A percentile compares a stretch with the other conserved stretches of the same genome.
phyloP scores from a whole-genome alignment of 306 rosid species.

The Castanea crenata region DNA sequence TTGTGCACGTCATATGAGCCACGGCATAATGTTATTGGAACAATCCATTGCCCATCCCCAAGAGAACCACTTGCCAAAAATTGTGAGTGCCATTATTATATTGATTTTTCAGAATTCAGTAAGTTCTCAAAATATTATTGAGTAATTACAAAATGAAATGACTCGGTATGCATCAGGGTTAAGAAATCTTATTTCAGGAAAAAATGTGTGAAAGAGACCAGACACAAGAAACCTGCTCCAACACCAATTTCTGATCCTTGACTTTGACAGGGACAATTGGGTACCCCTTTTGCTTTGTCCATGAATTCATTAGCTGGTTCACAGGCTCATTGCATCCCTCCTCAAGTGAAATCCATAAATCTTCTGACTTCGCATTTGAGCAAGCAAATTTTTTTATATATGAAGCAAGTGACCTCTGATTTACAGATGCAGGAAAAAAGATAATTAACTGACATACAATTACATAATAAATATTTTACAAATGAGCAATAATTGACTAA shows the following conservation, averaged over 20 bases:
- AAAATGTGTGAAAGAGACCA: neutral
- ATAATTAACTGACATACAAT: neutral
- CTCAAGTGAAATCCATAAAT: slow-evolving; percentile 91
- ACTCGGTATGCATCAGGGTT: neutral
- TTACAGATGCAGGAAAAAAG: neutral
- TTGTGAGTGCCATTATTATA: slow-evolving; percentile 52
- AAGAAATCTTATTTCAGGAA: neutral
- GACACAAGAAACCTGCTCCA: slow-evolving; percentile 67
- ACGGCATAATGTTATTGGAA: slow-evolving; percentile 68
- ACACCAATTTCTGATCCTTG: slow-evolving; percentile 63
- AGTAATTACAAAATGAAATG: neutral
- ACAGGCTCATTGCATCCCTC: slow-evolving; percentile 91
- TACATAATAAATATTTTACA: neutral
- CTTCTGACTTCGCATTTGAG: slow-evolving; percentile 88
- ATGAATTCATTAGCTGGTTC: slow-evolving; percentile 76
- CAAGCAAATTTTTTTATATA: slow-evolving; percentile 71
- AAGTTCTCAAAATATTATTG: neutral
- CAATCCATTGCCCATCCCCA: slow-evolving; percentile 83
- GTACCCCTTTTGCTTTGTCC: slow-evolving; percentile 94
- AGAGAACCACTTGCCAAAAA: slow-evolving; percentile 74
- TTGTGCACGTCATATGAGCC: slow-evolving; percentile 69
- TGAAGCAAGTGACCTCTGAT: slow-evolving; percentile 91
- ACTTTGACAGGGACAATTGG: slow-evolving; percentile 76
- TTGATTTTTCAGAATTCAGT: neutral
- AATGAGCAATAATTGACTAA: neutral